These are phyloP conservation scores for Aspergillus baeticus DNA, from an alignment of 495 filamentous ascomycete species.

Conservation along the genomic window DNA sequence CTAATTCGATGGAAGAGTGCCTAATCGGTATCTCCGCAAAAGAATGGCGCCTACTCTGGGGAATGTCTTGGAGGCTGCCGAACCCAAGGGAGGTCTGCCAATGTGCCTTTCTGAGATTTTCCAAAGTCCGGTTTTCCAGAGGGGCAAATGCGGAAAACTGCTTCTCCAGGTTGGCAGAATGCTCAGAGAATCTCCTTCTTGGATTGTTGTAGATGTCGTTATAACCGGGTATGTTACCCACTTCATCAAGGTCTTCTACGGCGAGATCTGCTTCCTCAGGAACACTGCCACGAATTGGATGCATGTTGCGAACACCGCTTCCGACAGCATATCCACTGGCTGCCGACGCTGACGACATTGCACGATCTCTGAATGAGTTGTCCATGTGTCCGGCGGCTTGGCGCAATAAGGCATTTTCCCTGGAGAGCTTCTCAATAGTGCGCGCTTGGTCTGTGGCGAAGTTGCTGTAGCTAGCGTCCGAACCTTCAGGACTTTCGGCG, in stretches of 20 bases:
- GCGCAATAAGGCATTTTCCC: constrained; percentile 70
- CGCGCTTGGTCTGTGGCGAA: constrained; percentile 61
- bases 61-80: constrained; percentile 63
- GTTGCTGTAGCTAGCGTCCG: constrained; percentile 53
- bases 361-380: constrained; percentile 61
- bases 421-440: constrained; percentile 69
- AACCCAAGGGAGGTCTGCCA: constrained; percentile 91
- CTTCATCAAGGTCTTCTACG: constrained; percentile 67
- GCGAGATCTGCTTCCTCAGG: constrained; percentile 71
- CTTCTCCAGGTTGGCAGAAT: constrained; percentile 51
- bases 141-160: constrained; percentile 54
- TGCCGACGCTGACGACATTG: constrained; percentile 50
- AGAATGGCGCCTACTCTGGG: constrained; percentile 93
- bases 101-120: constrained; percentile 74
- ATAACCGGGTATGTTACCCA: constrained; percentile 55
- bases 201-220: constrained; percentile 40
- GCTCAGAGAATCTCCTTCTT: constrained; percentile 63
- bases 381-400: constrained; percentile 63
- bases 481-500: constrained; percentile 62
- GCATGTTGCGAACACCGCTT: constrained; percentile 54
- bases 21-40: constrained; percentile 82
- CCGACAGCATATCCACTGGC: constrained; percentile 38
- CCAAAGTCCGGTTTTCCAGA: constrained; percentile 71
- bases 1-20: constrained; percentile 62
- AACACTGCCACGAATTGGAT: constrained; percentile 61